A percentile compares a stretch with the other conserved stretches of the same genome.
phyloP scores from a whole-genome alignment of 2,329 filamentous ascomycete species.

The Ophiostoma piceae region DNA sequence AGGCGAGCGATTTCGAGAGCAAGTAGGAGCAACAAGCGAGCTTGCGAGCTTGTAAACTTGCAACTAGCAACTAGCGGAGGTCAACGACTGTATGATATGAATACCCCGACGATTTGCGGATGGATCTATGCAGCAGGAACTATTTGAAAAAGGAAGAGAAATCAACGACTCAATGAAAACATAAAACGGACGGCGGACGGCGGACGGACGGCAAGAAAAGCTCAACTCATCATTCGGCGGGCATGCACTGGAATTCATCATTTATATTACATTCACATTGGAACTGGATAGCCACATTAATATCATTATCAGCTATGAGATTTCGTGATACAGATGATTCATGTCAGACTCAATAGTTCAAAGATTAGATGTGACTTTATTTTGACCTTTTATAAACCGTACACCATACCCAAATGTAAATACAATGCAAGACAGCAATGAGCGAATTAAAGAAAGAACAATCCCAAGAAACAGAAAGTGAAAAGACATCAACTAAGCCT shows the following conservation, averaged over 20 bases:
- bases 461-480: not conserved
- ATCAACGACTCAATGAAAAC: not conserved
- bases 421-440: not conserved
- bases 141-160: not conserved
- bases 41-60: not conserved
- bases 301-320: not conserved
- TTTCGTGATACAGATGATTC: too few relatives aligned
- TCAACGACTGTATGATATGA: constrained; percentile 10
- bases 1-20: constrained; percentile 70
- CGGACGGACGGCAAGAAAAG: not conserved
- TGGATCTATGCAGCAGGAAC: not conserved
- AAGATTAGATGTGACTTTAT: not conserved
- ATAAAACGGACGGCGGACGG: not conserved
- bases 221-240: constrained; percentile 7
- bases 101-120: constrained; percentile 13
- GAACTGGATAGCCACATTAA: not conserved
- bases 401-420: not conserved
- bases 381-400: not conserved
- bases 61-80: not conserved
- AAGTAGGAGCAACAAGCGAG: not conserved
- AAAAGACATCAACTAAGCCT: constrained; percentile 40
- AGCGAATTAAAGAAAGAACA: constrained; percentile 1
- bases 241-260: constrained; percentile 2
- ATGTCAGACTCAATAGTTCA: too few relatives aligned
- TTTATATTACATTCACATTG: not conserved